phyloP scores from a whole-genome alignment of 805 yeast genomes.

The Nematodospora valgi region DNA sequence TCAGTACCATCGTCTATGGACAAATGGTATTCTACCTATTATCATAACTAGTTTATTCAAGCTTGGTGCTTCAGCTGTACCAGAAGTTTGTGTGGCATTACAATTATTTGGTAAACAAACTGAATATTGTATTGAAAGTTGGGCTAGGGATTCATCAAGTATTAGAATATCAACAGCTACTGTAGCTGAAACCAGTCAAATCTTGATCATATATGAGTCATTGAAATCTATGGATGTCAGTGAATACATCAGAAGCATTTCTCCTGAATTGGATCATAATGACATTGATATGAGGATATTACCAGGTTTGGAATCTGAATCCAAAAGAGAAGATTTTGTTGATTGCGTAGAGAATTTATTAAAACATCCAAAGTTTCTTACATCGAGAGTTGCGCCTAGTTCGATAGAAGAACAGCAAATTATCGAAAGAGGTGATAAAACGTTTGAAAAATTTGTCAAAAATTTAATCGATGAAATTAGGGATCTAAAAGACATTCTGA shows the following conservation, averaged over 20 bases:
- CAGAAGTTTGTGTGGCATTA: constrained; percentile 64
- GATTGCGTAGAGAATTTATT: constrained; percentile 66
- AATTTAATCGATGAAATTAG: constrained; percentile 35
- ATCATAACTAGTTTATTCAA: constrained; percentile 55
- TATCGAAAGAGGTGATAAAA: constrained; percentile 44
- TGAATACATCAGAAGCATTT: constrained; percentile 32
- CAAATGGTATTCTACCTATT: constrained; percentile 74
- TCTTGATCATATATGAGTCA: constrained; percentile 60
- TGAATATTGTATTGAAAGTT: constrained; percentile 56
- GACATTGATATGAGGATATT: constrained; percentile 30
- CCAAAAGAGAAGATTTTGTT: constrained; percentile 57
- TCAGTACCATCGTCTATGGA: constrained; percentile 75
- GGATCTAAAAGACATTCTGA: constrained; percentile 29
- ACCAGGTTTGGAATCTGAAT: constrained; percentile 61
- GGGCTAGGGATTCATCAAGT: constrained; percentile 58
- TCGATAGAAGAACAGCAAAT: constrained; percentile 62
- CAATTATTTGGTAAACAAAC: constrained; percentile 65
- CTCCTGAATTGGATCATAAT: constrained; percentile 6
- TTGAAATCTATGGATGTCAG: constrained; percentile 52
- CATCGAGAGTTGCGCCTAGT: constrained; percentile 63
- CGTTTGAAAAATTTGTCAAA: constrained; percentile 22
- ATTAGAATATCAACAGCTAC: constrained; percentile 35
- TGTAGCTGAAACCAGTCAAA: constrained; percentile 48
- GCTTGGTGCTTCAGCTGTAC: constrained; percentile 60
- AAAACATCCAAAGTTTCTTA: constrained; percentile 82